phyloP scores from a whole-genome alignment of 2,329 filamentous ascomycete species.

The Neonectria ditissima region DNA sequence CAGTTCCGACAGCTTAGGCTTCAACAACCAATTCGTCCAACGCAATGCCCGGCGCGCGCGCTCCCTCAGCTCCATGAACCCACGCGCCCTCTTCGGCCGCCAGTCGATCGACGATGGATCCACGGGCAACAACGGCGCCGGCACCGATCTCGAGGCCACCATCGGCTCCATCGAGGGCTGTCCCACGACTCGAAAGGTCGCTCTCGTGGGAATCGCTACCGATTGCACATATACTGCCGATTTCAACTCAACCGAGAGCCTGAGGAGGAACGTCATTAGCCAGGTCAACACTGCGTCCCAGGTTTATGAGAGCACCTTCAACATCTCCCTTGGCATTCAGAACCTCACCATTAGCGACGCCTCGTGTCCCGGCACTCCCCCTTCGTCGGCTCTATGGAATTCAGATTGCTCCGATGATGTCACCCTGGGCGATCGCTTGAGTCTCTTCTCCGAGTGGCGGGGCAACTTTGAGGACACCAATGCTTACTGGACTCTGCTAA shows the following conservation, averaged over 20 bases:
- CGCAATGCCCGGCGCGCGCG: slow-evolving; percentile 67
- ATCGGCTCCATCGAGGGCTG: slow-evolving; percentile 90
- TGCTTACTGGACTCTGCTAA: slow-evolving; percentile 93
- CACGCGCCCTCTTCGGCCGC: slow-evolving; percentile 77
- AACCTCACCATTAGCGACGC: slow-evolving; percentile 84
- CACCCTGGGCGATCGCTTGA: slow-evolving; percentile 82
- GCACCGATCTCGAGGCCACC: slow-evolving; percentile 78
- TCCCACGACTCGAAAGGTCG: slow-evolving; percentile 89
- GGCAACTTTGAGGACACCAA: slow-evolving; percentile 81
- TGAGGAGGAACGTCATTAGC: slow-evolving; percentile 80
- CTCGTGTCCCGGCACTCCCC: slow-evolving; percentile 78
- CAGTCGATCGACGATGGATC: slow-evolving; percentile 75
- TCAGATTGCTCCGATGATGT: slow-evolving; percentile 73
- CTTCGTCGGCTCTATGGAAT: slow-evolving; percentile 84
- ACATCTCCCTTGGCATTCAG: slow-evolving; percentile 90
- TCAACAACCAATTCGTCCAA: slow-evolving; percentile 79
- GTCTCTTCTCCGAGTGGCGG: slow-evolving; percentile 90
- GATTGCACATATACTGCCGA: slow-evolving; percentile 87
- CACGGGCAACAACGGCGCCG: slow-evolving; percentile 76
- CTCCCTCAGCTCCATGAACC: slow-evolving; percentile 70
- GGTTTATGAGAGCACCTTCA: slow-evolving; percentile 91
- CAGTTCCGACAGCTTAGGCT: slow-evolving; percentile 78
- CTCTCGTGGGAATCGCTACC: slow-evolving; percentile 89
- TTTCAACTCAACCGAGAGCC: slow-evolving; percentile 73
- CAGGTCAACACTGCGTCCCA: slow-evolving; percentile 89